A percentile compares a stretch with the other conserved stretches of the same genome.
Conservation (phyloP, 1,284 basidiomycete genomes). For the Flammula alnicola region DNA sequence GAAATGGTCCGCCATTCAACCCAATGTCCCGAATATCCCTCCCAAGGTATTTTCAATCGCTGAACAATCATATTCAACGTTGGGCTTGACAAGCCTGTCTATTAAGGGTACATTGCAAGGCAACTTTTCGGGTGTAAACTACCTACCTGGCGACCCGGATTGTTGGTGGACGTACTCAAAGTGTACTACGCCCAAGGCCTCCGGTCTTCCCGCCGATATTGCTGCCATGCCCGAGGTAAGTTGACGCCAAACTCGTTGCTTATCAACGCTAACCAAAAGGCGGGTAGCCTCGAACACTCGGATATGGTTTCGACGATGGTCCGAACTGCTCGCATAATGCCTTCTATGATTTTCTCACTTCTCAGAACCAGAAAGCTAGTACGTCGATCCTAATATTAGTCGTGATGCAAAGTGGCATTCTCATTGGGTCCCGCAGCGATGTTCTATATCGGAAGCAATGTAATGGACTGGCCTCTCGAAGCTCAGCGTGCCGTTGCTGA, state of each 20-base stretch:
- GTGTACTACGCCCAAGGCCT: slow-evolving; percentile 59
- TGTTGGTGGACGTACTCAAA: slow-evolving; percentile 65
- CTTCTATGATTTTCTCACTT: slow-evolving; percentile 65
- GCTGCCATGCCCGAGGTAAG: slow-evolving; percentile 63
- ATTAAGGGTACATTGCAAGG: slow-evolving; percentile 38
- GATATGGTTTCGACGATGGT: slow-evolving; percentile 69
- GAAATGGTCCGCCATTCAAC: slow-evolving; percentile 5
- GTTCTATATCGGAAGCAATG: slow-evolving; percentile 68
- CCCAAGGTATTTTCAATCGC: slow-evolving; percentile 5
- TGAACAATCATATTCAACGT: not conserved
- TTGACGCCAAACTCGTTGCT: not conserved
- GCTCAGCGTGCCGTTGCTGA: slow-evolving; percentile 68
- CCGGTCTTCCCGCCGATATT: slow-evolving; percentile 56
- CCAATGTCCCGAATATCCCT: slow-evolving; percentile 9
- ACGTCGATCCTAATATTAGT: not conserved
- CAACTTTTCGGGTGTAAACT: slow-evolving; percentile 35
- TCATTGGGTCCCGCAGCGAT: slow-evolving; percentile 10
- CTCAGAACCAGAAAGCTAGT: slow-evolving; percentile 75
- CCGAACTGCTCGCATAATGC: slow-evolving; percentile 74
- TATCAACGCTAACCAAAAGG: not conserved
- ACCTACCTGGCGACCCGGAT: slow-evolving; percentile 44
- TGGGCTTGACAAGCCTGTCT: not conserved
- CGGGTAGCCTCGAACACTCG: slow-evolving; percentile 60
- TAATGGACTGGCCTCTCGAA: slow-evolving; percentile 75
- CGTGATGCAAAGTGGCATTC: not conserved